Percentiles rank a stretch among this genome's conserved stretches.
phyloP scores from a whole-genome alignment of 2,329 filamentous ascomycete species.

The Plenodomus biglobosus region DNA sequence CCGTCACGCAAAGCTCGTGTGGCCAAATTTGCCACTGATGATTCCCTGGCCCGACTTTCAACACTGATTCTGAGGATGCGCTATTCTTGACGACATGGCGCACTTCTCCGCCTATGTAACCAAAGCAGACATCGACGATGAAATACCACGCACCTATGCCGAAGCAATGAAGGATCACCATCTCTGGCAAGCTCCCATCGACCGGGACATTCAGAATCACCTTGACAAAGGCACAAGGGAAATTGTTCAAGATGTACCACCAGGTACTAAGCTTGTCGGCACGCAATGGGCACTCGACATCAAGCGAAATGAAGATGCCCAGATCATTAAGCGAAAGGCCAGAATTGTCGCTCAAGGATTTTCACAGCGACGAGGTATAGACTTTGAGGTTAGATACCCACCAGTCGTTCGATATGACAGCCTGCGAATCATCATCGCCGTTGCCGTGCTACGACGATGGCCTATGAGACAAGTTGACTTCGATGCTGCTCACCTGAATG shows the following conservation, averaged over 20 bases:
- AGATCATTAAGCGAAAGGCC: conserved; percentile 7
- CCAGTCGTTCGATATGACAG: conserved; percentile 8
- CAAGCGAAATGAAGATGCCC: conserved; percentile 4
- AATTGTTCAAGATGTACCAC: conserved; percentile 3
- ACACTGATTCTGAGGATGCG: too few relatives aligned
- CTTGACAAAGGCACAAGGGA: too few relatives aligned
- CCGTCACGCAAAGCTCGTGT: not conserved
- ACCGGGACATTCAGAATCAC: conserved; percentile 5
- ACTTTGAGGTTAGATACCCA: conserved; percentile 10
- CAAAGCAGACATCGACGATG: too few relatives aligned
- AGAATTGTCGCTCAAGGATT: conserved; percentile 9
- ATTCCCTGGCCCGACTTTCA: too few relatives aligned
- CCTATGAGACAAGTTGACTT: conserved; percentile 6
- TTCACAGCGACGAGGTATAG: conserved; percentile 6
- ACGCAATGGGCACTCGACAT: conserved; percentile 8
- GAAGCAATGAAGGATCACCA: conserved; percentile 1
- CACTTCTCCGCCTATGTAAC: too few relatives aligned
- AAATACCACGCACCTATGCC: too few relatives aligned
- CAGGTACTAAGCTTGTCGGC: conserved; percentile 3
- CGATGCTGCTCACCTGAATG: conserved; percentile 9
- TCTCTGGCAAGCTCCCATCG: not conserved
- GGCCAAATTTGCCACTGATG: not conserved
- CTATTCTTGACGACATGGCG: too few relatives aligned
- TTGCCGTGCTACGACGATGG: not conserved
- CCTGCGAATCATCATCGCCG: conserved; percentile 2